A percentile compares a stretch with the other conserved stretches of the same genome.
phyloP scores from a whole-genome alignment of 495 filamentous ascomycete genomes.

The Tuber indicum region DNA sequence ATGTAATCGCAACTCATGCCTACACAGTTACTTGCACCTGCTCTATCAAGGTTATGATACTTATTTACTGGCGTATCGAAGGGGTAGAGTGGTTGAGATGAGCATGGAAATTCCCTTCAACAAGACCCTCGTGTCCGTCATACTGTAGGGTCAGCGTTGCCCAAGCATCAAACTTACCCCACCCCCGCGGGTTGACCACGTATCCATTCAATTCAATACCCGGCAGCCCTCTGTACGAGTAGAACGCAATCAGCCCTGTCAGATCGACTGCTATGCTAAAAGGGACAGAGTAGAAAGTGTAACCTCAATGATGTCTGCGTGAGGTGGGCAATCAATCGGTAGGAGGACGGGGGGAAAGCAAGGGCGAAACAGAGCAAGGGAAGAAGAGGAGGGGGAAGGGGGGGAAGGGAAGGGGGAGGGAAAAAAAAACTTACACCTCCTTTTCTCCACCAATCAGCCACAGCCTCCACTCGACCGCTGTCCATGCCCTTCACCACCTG shows the following conservation, averaged over 20 bases:
- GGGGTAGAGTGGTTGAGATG: not conserved
- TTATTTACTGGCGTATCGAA: not conserved
- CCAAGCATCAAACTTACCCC: not conserved
- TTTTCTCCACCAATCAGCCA: conserved; percentile 44
- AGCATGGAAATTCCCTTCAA: not conserved
- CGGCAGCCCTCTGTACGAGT: not conserved
- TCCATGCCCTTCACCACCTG: conserved; percentile 30
- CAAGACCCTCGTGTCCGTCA: not conserved
- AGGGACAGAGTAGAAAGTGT: conserved; percentile 1
- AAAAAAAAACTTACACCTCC: conserved; percentile 13
- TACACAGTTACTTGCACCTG: not conserved
- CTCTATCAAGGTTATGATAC: not conserved
- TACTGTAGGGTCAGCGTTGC: not conserved
- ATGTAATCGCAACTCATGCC: not conserved
- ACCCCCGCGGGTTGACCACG: not conserved
- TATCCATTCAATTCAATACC: not conserved
- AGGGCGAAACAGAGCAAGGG: not conserved
- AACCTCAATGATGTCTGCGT: not conserved
- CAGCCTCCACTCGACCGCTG: conserved; percentile 25
- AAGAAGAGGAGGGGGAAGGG: not conserved
- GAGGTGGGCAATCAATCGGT: not conserved
- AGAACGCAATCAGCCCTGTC: not conserved
- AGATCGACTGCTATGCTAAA: not conserved
- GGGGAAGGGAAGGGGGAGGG: not conserved
- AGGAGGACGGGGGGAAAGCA: not conserved